Base-by-base conservation (phyloP, 305 asterid species). In the Fraxinus nigra region DNA sequence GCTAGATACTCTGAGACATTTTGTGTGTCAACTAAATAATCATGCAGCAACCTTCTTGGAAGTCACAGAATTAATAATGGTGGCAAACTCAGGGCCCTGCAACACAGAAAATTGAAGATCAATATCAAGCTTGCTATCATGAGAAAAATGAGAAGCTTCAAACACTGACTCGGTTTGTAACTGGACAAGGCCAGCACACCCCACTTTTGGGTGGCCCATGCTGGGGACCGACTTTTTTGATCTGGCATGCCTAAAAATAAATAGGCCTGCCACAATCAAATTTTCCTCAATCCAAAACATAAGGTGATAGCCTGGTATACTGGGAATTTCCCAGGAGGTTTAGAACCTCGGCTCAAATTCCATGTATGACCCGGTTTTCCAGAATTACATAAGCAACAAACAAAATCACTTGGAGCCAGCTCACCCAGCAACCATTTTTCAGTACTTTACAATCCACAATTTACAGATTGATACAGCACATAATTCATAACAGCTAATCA, bases 1-100 rank as follows among this genome's bases (percentile, higher is more conserved):
- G 83, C 82, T 67, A 75, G 85, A 79, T 86, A 72, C 88, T 85
- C 88, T 75, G 75, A 80, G 83, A 82, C 89, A 81, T 83, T 86
- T 78, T 61, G 43, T 81, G 34, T 63, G 76, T 46, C 43, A 72
- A 78, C 80, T 69, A 11, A 72, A 67, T 75, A 72, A 87, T 92
- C 91, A 95, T 43, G 94, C 97, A 75, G 95, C 92, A 32, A 93
- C 97, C 92, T 92, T 95, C 90, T 95, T 95, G 61, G 97, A 90
- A 63, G 97, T 90, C 78, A 93, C 99, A 16, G 99, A 93, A 89
- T 95, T 93, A 76, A 92, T 85, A 32, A 95, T 93, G 35, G 95
- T 89, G 10, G 97, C 94, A 77, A 95, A 93, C 86, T 95, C 99
- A 54, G 95, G 93, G 46, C 98, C 98, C 98, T 95, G 84, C 84